These are phyloP conservation scores for Penicillium italicum DNA, from an alignment of 2,329 filamentous ascomycete species.

Conservation along the genomic window DNA sequence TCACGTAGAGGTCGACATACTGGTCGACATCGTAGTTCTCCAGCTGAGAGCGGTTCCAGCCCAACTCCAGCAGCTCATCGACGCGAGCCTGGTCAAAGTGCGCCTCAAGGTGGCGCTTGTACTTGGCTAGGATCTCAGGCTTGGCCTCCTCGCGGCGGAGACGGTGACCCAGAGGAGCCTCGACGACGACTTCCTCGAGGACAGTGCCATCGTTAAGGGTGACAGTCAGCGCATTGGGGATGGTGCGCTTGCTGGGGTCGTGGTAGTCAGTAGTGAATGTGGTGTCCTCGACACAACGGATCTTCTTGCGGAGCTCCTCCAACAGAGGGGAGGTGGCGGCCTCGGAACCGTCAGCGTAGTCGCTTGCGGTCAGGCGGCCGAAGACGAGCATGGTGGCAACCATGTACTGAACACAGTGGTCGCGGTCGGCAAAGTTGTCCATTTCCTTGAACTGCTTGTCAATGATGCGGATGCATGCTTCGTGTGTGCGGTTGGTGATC, in stretches of 20 bases:
- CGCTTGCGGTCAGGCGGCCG: slow-evolving; percentile 85
- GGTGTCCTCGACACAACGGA: slow-evolving; percentile 93
- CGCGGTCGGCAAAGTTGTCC: slow-evolving; percentile 99
- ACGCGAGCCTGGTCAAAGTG: slow-evolving; percentile 77
- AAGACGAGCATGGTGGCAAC: slow-evolving; percentile 92
- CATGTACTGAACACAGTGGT: slow-evolving; percentile 99
- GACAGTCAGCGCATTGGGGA: slow-evolving; percentile 94
- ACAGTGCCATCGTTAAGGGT: slow-evolving; percentile 91
- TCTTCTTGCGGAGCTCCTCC: slow-evolving; percentile 87
- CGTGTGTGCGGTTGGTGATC: slow-evolving; percentile 92
- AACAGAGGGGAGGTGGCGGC: slow-evolving; percentile 86
- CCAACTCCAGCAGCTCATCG: slow-evolving; percentile 76
- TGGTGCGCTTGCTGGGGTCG: slow-evolving; percentile 86
- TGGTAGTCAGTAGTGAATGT: slow-evolving; percentile 96
- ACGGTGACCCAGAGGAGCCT: slow-evolving; percentile 90
- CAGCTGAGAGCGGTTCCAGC: slow-evolving; percentile 69
- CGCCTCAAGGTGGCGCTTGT: slow-evolving; percentile 81
- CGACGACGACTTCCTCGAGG: slow-evolving; percentile 83
- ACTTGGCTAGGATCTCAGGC: slow-evolving; percentile 94
- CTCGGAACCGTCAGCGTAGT: slow-evolving; percentile 91
- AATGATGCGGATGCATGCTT: slow-evolving; percentile 97
- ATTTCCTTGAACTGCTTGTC: slow-evolving; percentile 99
- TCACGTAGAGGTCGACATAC: slow-evolving; percentile 84
- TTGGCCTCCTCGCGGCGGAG: slow-evolving; percentile 93
- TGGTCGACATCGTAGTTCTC: slow-evolving; percentile 82